These are phyloP conservation scores for Tuber umbilicatum DNA, from an alignment of 495 filamentous ascomycete genomes.

Conservation along the genomic window DNA sequence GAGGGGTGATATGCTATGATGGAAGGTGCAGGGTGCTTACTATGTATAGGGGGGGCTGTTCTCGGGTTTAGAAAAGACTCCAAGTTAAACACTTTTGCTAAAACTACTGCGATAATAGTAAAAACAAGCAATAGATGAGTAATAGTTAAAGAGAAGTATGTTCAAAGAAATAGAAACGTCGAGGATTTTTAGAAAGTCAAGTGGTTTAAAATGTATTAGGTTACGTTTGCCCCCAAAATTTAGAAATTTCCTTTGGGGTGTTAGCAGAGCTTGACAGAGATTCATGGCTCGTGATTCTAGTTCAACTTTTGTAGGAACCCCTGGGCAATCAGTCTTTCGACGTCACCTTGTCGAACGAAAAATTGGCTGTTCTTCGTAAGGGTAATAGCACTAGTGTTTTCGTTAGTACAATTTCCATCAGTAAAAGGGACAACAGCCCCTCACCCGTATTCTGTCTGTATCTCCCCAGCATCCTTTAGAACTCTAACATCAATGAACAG, in stretches of 20 bases:
- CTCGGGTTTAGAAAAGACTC: not conserved
- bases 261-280: not conserved
- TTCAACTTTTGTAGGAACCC: constrained; percentile 93
- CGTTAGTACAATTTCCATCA: constrained; percentile 19
- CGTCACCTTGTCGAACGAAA: constrained; percentile 92
- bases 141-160: not conserved
- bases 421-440: constrained; percentile 34
- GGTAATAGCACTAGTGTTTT: constrained; percentile 67
- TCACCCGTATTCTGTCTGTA: constrained; percentile 98
- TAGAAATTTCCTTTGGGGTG: not conserved
- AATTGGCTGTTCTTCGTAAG: constrained; percentile 98
- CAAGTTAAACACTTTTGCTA: not conserved
- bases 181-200: not conserved
- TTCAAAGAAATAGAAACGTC: not conserved
- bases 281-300: constrained; percentile 47
- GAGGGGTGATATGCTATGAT: not conserved
- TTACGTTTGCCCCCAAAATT: not conserved
- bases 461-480: constrained; percentile 94
- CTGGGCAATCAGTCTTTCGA: constrained; percentile 88
- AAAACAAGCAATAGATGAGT: not conserved
- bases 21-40: not conserved
- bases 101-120: not conserved
- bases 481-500: constrained; percentile 97
- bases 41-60: not conserved
- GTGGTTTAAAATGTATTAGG: not conserved